Evolutionary conservation across 306 rosid genomes (phyloP).

Genomic region (Arachis stenosperma): DNA sequence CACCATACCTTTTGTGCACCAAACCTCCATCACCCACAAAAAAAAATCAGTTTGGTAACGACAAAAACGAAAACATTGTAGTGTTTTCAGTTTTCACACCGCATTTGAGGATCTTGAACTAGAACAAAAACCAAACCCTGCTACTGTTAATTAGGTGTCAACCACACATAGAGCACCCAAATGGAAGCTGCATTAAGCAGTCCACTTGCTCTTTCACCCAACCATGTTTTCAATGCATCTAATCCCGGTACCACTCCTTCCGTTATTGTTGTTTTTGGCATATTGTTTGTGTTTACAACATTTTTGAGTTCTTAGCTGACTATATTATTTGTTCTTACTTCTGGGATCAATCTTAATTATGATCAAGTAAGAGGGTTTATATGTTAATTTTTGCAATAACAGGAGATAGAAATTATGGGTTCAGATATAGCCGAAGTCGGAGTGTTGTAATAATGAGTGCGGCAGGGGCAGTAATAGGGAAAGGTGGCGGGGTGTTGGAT

Average conservation of each 20-base stretch:
- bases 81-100: constrained; percentile 8
- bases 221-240: constrained; percentile 53
- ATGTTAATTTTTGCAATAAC: constrained; percentile 37
- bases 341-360: background rate
- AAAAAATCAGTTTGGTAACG: constrained; percentile 34
- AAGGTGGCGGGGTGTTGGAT: constrained; percentile 85
- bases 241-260: constrained; percentile 46
- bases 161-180: constrained; percentile 40
- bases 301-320: background rate
- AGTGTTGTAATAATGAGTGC: constrained; percentile 48
- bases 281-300: background rate
- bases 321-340: background rate
- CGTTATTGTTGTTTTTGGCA: background rate
- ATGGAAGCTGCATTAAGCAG: constrained; percentile 72
- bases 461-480: constrained; percentile 56
- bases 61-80: constrained; percentile 20
- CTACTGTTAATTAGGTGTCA: constrained; percentile 16
- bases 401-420: constrained; percentile 55
- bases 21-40: constrained; percentile 34
- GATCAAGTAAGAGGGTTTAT: background rate
- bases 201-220: constrained; percentile 68
- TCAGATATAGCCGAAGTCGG: constrained; percentile 54
- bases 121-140: background rate
- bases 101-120: background rate
- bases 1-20: constrained; percentile 36